phyloP scores from a whole-genome alignment of 2,329 filamentous ascomycete genomes.

The Cryphonectria carpinicola region DNA sequence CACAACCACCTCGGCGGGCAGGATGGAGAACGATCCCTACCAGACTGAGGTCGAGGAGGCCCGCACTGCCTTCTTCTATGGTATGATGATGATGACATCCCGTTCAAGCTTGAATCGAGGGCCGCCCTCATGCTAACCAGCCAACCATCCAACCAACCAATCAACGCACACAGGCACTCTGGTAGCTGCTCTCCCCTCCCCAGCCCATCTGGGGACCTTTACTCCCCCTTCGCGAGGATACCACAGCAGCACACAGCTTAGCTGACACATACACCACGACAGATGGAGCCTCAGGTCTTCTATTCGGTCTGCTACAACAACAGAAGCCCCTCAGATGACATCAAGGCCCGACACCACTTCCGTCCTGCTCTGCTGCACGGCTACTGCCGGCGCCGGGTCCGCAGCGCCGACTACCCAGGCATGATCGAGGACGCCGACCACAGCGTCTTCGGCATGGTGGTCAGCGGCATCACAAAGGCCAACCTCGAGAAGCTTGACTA shows the following conservation, averaged over 20 bases:
- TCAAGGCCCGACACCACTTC: conserved; percentile 63
- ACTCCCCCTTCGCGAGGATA: no score
- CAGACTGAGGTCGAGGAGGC: conserved; percentile 27
- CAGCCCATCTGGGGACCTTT: conserved; percentile 10
- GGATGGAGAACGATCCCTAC: conserved; percentile 12
- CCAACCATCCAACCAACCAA: conserved; percentile 31
- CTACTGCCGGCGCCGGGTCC: conserved; percentile 73
- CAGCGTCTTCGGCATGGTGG: conserved; percentile 74
- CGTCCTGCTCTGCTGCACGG: conserved; percentile 75
- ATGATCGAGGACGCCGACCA: conserved; percentile 62
- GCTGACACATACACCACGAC: not conserved
- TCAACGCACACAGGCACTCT: conserved; percentile 41
- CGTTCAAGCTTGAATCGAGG: no score
- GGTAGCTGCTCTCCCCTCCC: conserved; percentile 31
- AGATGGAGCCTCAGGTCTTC: conserved; percentile 87
- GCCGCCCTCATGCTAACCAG: conserved; percentile 31
- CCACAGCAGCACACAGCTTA: not conserved
- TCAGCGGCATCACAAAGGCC: conserved; percentile 75
- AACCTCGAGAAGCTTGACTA: conserved; percentile 77
- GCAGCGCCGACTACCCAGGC: conserved; percentile 76
- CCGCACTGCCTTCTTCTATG: conserved; percentile 60
- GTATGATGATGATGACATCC: conserved; percentile 41
- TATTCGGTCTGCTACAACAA: conserved; percentile 79
- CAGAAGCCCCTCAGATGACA: conserved; percentile 50
- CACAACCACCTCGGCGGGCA: not conserved